Evolutionary conservation across 352 stramenopile genomes (phyloP), one percentile per base, ranked within the genome.

Genomic region (Elongisporangium anandrum): DNA sequence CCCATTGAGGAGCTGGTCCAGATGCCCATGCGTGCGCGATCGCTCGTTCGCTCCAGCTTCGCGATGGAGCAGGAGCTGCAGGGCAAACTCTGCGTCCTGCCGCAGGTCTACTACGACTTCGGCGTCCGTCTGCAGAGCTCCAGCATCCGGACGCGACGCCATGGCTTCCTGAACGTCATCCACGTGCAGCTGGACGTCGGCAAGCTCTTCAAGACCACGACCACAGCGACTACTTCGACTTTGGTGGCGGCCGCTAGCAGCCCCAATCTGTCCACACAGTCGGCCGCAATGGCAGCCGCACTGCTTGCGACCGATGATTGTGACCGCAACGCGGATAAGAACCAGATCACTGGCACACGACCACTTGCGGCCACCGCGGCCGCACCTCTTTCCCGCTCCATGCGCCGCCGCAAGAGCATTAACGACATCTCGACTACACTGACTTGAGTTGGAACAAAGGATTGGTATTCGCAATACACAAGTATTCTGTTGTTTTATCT

Each of bases 381-480:
- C 10, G 56, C 54, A 17, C 20, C 48, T 17, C 58, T 26, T 41
- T 58, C 63, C 3, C 64, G 22, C 66, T 84, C 70, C 5, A 85
- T 85, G 76, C 76, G 76, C 17, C 74, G 79, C 34, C 76, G 79
- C 23, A 88, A 86, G 63, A 87, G 69, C 63, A 84, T 64, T 41
- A 81, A 73, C 34, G 66, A 86, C 3, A 38, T 73, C 9, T 39
- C 23, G 12, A 24, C 23, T 8, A 41, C 29, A 41, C 5, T 41
- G 4, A 15, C 29, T 15, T 41, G 29, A 41, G 29, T 2, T 15
- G 29, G 24, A 34, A 34, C 24, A 15, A 41, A 13, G 9, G 4
- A 41, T 41, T 8, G 2, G 9, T 8, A 41, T 41, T 41, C 13
- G 29, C 29, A 41, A 41, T 41, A 41, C 29, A 41, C 5, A 41